Evolutionary conservation across 371 early-diverging fungal species (phyloP), one percentile per base, ranked within the genome.

Genomic region (Apophysomyces trapeziformis): DNA sequence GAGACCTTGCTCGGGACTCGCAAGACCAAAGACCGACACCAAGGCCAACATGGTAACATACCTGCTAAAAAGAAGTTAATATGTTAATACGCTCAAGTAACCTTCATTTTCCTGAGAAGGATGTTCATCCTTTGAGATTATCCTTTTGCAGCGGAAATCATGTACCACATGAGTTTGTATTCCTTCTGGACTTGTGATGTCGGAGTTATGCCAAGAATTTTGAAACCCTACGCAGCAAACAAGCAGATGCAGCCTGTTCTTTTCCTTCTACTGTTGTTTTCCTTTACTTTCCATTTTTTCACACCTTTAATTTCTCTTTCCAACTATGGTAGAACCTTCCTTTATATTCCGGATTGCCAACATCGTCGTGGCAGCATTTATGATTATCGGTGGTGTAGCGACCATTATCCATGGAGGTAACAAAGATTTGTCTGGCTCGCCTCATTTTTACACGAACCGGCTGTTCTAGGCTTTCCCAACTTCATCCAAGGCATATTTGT

Each of bases 401-500:
- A 54, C 60, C 13, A 64, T 68, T 56, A 63, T 68, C 35, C 16
- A 41, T 37, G 62, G 62, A 57, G 62, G 68, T 57, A 12, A 41
- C 9, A 56, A 6, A 64, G 7, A n/a, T 41, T 26, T 26, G 32
- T 26, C 32, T 26, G 32, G 3, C 32, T 26, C 32, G 32, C 32
- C 32, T 26, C 32, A 26, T 26, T 1, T 3, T 26, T 26, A 26
- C 32, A 26, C 32, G 32, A 26, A 26, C 32, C 32, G 32, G 32
- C 32, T 26, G 2, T 21, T 3, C 32, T 26, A 66, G 66, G 66
- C 18, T 68, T 68, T 60, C 68, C 68, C 14, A 60, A 58, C 32
- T 68, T 68, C 57, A 68, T 68, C 39, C 64, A 59, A 46, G 68
- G 64, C 38, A 64, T 68, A 38, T 68, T 57, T 60, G 43, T 44